Evolutionary conservation across 768 basidiomycete species (phyloP).

Genomic region (Boletus barrowsii): DNA sequence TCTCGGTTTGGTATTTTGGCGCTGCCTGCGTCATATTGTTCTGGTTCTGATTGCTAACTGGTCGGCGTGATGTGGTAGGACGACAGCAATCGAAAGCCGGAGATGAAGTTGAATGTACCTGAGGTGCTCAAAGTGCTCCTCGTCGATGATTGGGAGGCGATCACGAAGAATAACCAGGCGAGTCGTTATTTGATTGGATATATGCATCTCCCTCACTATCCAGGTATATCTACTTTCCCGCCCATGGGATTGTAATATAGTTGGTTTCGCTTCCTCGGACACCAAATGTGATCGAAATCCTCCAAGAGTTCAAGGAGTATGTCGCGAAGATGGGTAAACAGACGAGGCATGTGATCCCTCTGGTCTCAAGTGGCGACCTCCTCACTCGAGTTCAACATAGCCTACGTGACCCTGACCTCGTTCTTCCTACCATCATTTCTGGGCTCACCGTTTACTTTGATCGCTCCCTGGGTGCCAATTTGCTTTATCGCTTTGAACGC

Average conservation of each 20-base stretch:
- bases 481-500: constrained; percentile 95
- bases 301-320: constrained; percentile 74
- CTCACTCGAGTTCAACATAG: constrained; percentile 31
- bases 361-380: neutral
- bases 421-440: constrained; percentile 78
- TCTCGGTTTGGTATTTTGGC: neutral
- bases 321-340: constrained; percentile 48
- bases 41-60: neutral
- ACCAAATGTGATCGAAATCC: constrained; percentile 74
- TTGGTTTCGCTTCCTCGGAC: constrained; percentile 78
- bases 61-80: constrained; percentile 43
- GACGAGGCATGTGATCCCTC: constrained; percentile 38
- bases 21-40: neutral
- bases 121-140: constrained; percentile 85
- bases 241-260: constrained; percentile 39
- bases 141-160: constrained; percentile 97
- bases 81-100: constrained; percentile 74
- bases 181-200: constrained; percentile 5
- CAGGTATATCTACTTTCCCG: neutral
- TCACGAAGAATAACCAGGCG: constrained; percentile 93
- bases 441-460: constrained; percentile 93
- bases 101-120: constrained; percentile 88
- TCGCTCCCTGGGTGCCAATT: constrained; percentile 81
- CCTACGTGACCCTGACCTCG: constrained; percentile 62
- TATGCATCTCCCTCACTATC: neutral